Conservation (phyloP, 345 rosid genomes). For the Citrus sinensis region DVS_A1.0 CM039161.1:1162501-1163000, state of each 20-base stretch:
- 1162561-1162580: conserved; percentile 1
- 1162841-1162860: conserved; percentile 1
- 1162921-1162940: not conserved
- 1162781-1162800: conserved; percentile 45
- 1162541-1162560: conserved; percentile 4
- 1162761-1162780: conserved; percentile 42
- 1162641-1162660: not conserved
- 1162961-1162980: not conserved
- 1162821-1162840: conserved; percentile 34
- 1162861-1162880: not conserved
- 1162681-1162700: not conserved
- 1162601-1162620: conserved; percentile 5
- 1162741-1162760: conserved; percentile 33
- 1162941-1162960: not conserved
- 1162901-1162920: not conserved
- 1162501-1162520: not conserved
- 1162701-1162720: not conserved
- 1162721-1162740: conserved; percentile 8
- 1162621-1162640: not conserved
- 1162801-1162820: conserved; percentile 35
- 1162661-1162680: not conserved
- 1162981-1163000: not conserved
- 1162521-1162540: not conserved
- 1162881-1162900: not conserved
- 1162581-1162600: not conserved